A percentile compares a stretch with the other conserved stretches of the same genome.
phyloP scores from a whole-genome alignment of 345 rosid genomes.

The Lumnitzera racemosa region DNA sequence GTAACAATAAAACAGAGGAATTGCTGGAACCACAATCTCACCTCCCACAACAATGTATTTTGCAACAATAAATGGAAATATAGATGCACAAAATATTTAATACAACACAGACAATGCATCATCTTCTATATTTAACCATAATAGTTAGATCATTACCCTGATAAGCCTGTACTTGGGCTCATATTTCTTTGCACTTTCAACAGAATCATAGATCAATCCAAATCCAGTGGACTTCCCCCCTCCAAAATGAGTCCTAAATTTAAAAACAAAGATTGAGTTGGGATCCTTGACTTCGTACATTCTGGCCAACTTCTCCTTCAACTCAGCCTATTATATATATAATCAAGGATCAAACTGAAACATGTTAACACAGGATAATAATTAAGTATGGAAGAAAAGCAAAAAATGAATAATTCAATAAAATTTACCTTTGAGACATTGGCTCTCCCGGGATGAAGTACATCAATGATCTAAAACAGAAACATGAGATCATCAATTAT shows the following conservation, averaged over 20 bases:
- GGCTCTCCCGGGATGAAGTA: slow-evolving; percentile 67
- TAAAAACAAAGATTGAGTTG: slow-evolving; percentile 56
- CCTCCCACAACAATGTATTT: too few relatives aligned
- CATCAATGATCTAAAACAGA: slow-evolving; percentile 45
- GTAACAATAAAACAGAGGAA: too few relatives aligned
- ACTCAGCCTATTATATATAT: slow-evolving; percentile 32
- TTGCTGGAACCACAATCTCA: too few relatives aligned
- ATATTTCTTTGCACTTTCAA: slow-evolving; percentile 59
- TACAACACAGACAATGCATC: too few relatives aligned
- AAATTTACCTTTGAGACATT: slow-evolving; percentile 65
- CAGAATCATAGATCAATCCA: slow-evolving; percentile 57
- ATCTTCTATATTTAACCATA: too few relatives aligned
- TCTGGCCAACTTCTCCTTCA: slow-evolving; percentile 50
- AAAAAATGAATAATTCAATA: not conserved
- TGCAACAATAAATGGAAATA: too few relatives aligned
- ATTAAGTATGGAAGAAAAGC: not conserved
- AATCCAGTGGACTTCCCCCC: slow-evolving; percentile 76
- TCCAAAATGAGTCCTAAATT: slow-evolving; percentile 70
- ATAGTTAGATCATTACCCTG: slow-evolving; percentile 38
- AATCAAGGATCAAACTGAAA: not conserved
- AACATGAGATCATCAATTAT: not conserved
- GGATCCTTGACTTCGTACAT: slow-evolving; percentile 62
- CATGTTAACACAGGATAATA: not conserved
- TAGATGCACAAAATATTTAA: too few relatives aligned
- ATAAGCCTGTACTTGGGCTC: slow-evolving; percentile 73